phyloP scores from a whole-genome alignment of 1,139 yeast genomes.

The Pichia sp. region DNA sequence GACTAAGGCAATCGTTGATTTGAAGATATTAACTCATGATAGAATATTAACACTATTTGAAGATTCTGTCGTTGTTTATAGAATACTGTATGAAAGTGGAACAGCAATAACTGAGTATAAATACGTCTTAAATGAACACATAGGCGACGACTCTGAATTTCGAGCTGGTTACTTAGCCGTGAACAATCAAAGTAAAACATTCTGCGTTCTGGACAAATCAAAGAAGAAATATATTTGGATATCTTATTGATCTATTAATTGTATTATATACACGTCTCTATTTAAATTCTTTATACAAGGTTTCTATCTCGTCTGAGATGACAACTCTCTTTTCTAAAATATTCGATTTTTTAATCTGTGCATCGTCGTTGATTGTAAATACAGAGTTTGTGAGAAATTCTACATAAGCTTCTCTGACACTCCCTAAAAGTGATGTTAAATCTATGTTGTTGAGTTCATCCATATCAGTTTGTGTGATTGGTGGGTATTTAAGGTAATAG shows the following conservation, averaged over 20 bases:
- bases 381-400: conserved; percentile 1
- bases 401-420: conserved; percentile 11
- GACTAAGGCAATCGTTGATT: too few relatives aligned
- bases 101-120: too few relatives aligned
- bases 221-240: conserved; percentile 37
- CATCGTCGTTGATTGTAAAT: conserved; percentile 16
- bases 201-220: conserved; percentile 42
- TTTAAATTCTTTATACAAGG: conserved; percentile 12
- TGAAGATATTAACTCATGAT: too few relatives aligned
- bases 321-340: conserved; percentile 6
- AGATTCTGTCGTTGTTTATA: too few relatives aligned
- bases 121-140: background rate
- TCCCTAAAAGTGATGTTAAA: conserved; percentile 3
- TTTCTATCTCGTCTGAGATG: conserved; percentile 7
- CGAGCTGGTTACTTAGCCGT: conserved; percentile 3
- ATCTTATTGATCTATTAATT: background rate
- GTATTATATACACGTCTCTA: background rate
- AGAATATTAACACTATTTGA: too few relatives aligned
- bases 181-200: background rate
- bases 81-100: too few relatives aligned
- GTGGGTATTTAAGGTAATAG: conserved; percentile 16
- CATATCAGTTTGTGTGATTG: conserved; percentile 20
- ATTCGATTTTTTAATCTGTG: conserved; percentile 6
- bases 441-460: conserved; percentile 19
- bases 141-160: background rate